Evolutionary conservation across 1,139 yeast genomes (phyloP), one percentile per base, ranked within the genome.

Genomic region (Kodamaea derodonti): DNA sequence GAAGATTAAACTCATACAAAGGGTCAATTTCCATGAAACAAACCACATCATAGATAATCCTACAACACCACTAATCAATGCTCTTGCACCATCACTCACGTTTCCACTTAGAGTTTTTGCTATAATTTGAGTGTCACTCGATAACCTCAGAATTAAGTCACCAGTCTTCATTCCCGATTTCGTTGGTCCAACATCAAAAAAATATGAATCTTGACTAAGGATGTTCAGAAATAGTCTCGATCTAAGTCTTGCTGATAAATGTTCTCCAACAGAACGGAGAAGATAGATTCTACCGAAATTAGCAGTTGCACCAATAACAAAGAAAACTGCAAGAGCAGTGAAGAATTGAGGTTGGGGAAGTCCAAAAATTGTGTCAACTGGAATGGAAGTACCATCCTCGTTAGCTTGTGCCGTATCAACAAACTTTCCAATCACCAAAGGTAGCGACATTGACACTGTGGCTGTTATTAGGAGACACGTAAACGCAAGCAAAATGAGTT

Each of bases 91-190:
- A 56, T 92, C 97, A 30, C 95, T 84, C 27, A 92, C 75, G 54
- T 88, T 88, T 41, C 86, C 94, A 29, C 97, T 87, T 45, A 92
- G 75, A 1, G 95, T 80, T 45, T 85, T 75, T 7, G 95, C 79
- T 12, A 92, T 95, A 29, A 92, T 83, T 52, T 84, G 90, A 1
- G 97, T 90, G 56, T 92, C 98, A 29, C 86, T 80, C 16, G 95
- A 80, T 26, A 92, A 65, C 41, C 97, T 68, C 4, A 96, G 86
- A 32, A 92, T 87, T 52, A 92, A 69, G 55, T 92, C 98, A 28
- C 97, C 98, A 1, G 90, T 95, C 52, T 92, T 82, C 73, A 69
- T 69, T 6, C 75, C 74, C 0, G 40, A 40, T 28, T 56, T 55
- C 15, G 53, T 49, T 7, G 74, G 74, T 41, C 94, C 90, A 14